Base-by-base conservation (phyloP, 1,284 basidiomycete species). In the Tilletia walkeri region DNA sequence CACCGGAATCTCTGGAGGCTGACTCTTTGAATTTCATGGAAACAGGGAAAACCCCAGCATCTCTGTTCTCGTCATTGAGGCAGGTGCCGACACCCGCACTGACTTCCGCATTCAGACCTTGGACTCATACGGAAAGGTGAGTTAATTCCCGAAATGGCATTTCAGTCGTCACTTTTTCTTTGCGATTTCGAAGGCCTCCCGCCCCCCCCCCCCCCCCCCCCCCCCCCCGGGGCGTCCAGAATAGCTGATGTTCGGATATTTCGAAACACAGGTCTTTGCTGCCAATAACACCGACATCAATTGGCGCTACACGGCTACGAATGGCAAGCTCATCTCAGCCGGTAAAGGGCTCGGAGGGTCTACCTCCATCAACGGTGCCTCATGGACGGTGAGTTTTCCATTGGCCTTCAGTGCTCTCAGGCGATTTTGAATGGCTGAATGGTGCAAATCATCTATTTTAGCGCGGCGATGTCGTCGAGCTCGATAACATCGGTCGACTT, bases 301-400 rank as follows among this genome's bases (percentile, higher is more conserved):
- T 75, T 89, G 87, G 87, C 79, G 81, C 4, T 89, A 79, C 14
- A 86, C 88, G 1, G 87, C 87, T 20, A 84, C 85, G 65, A 75
- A 79, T 10, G 86, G 86, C 18, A 86, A 84, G 75, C 78, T 81
- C 9, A 87, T 88, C 34, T 59, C 67, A 0, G 81, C 87, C 36
- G 88, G 88, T 1, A 88, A 87, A 78, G 88, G 88, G 0, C 85
- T 90, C 2, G 89, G 89, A 39, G 89, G 89, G 1, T 85, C 86
- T 63, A 86, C 87, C 47, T 88, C 88, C 1, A 88, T 90, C 80
- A 90, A 90, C 76, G 88, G 88, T 39, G 88, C 84, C 10, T 84
- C 86, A 9, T 89, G 88, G 84, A 89, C n/a, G 16, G 24, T 18
- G 14, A 14, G 56, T 61, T 7, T 53, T 45, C 41, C 9, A 14